Evolutionary conservation across 1,284 basidiomycete genomes (phyloP).

Genomic region (Leccinum subspadiceum): DNA sequence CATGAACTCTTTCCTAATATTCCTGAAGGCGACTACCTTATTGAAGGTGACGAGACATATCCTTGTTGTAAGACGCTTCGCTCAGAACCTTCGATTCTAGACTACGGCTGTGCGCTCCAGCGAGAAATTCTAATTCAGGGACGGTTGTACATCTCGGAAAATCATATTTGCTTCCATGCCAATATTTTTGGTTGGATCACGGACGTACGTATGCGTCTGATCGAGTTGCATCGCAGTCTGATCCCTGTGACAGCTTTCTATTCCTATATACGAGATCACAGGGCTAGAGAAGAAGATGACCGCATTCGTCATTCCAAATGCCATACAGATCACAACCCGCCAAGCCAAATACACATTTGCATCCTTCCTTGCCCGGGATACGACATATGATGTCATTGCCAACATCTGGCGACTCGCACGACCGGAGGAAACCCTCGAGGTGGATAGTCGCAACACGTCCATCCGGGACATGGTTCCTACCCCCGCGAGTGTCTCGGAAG

Average conservation of each 20-base stretch:
- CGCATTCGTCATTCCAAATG: slow-evolving; percentile 95
- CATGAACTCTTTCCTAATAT: slow-evolving; percentile 88
- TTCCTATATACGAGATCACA: slow-evolving; percentile 90
- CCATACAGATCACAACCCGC: slow-evolving; percentile 86
- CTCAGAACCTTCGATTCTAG: slow-evolving; percentile 42
- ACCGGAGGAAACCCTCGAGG: slow-evolving; percentile 59
- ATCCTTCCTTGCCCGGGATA: slow-evolving; percentile 94
- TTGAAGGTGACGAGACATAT: slow-evolving; percentile 70
- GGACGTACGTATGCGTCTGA: slow-evolving; percentile 58
- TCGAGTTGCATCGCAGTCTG: slow-evolving; percentile 5
- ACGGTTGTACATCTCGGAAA: slow-evolving; percentile 94
- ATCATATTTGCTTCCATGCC: slow-evolving; percentile 97
- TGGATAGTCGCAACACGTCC: slow-evolving; percentile 23
- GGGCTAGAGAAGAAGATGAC: slow-evolving; percentile 98
- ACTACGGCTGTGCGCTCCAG: slow-evolving; percentile 96
- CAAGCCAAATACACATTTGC: slow-evolving; percentile 90
- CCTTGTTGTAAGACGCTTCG: slow-evolving; percentile 1
- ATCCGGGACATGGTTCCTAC: slow-evolving; percentile 23
- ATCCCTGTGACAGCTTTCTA: slow-evolving; percentile 61
- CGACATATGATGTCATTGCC: slow-evolving; percentile 92
- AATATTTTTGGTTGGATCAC: slow-evolving; percentile 99
- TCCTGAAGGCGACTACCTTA: slow-evolving; percentile 96
- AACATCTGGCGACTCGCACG: slow-evolving; percentile 95
- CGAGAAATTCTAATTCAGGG: slow-evolving; percentile 97
- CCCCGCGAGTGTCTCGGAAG: slow-evolving; percentile 22